Conservation (phyloP, 192 early-diverging fungal genomes). For the Podila horticola region DNA sequence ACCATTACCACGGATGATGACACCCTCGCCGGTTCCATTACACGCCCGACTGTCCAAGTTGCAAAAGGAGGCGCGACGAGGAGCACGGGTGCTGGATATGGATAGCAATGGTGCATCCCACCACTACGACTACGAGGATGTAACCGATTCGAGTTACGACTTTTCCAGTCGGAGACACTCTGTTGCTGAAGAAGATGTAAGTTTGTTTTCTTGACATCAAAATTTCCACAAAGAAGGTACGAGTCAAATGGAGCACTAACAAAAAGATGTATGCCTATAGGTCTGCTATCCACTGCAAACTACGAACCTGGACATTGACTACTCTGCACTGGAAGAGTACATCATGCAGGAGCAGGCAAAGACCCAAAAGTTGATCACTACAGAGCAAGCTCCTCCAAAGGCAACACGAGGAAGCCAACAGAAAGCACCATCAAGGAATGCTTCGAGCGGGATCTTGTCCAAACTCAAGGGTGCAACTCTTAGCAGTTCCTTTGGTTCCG, state of each 20-base stretch:
- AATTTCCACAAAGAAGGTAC: too few relatives aligned
- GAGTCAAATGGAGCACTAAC: too few relatives aligned
- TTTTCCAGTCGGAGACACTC: constrained; percentile 49
- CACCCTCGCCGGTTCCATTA: constrained; percentile 40
- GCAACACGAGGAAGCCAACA: background rate
- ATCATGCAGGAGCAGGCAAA: constrained; percentile 49
- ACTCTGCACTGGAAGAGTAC: constrained; percentile 40
- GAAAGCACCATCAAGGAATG: background rate
- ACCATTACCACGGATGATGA: constrained; percentile 32
- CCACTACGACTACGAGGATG: constrained; percentile 50
- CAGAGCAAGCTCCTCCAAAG: background rate
- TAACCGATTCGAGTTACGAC: constrained; percentile 41
- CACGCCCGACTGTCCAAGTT: constrained; percentile 44
- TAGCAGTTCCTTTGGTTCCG: constrained; percentile 15
- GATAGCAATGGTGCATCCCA: constrained; percentile 36
- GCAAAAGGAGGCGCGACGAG: constrained; percentile 34
- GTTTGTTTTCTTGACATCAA: background rate
- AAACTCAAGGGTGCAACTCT: constrained; percentile 16
- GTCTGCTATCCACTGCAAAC: constrained; percentile 42
- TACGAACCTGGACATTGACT: constrained; percentile 30
- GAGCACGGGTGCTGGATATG: constrained; percentile 41
- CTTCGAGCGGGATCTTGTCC: constrained; percentile 27
- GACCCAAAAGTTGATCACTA: constrained; percentile 29
- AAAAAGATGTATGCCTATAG: constrained; percentile 1
- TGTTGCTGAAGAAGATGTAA: constrained; percentile 49